Evolutionary conservation across 2,329 filamentous ascomycete species (phyloP).

Genomic region (Xylariaceae sp.): DNA sequence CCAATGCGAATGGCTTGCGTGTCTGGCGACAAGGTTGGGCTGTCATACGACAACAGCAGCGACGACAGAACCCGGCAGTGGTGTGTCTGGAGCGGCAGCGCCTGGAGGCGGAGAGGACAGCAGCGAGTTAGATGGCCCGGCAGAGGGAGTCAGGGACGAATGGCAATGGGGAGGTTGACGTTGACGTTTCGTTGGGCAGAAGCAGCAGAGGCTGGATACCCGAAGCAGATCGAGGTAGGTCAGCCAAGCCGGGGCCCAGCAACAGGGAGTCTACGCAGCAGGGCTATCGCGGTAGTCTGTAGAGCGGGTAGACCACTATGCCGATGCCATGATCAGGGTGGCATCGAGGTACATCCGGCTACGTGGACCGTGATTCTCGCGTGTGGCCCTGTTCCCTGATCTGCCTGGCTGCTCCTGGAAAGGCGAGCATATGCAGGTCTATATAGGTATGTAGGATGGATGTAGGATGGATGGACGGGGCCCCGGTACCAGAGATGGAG

Average conservation of each 20-base stretch:
- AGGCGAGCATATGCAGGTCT: slow-evolving; percentile 18
- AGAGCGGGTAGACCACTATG: slow-evolving; percentile 16
- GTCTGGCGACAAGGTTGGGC: slow-evolving; percentile 21
- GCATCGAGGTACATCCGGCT: slow-evolving; percentile 16
- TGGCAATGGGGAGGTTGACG: slow-evolving; percentile 15
- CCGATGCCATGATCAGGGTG: slow-evolving; percentile 16
- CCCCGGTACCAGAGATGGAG: slow-evolving; percentile 15
- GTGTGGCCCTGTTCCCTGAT: slow-evolving; percentile 15
- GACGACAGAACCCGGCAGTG: slow-evolving; percentile 13
- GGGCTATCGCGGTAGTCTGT: slow-evolving; percentile 21
- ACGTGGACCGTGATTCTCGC: slow-evolving; percentile 11
- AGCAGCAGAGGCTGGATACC: slow-evolving; percentile 19
- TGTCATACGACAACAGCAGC: slow-evolving; percentile 18
- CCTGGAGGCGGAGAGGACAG: slow-evolving; percentile 10
- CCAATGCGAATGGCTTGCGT: slow-evolving; percentile 19
- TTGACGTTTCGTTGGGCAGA: slow-evolving; percentile 22
- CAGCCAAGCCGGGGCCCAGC: slow-evolving; percentile 14
- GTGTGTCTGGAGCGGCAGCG: slow-evolving; percentile 14
- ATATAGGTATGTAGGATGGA: slow-evolving; percentile 19
- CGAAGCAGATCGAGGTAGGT: slow-evolving; percentile 21
- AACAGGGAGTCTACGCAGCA: slow-evolving; percentile 16
- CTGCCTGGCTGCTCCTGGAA: slow-evolving; percentile 14
- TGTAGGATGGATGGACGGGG: slow-evolving; percentile 16
- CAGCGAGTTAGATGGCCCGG: slow-evolving; percentile 12
- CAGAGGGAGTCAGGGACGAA: too few relatives aligned